Evolutionary conservation across 176 grass and related monocot species (phyloP).

Genomic region (Chloris gayana): DNA sequence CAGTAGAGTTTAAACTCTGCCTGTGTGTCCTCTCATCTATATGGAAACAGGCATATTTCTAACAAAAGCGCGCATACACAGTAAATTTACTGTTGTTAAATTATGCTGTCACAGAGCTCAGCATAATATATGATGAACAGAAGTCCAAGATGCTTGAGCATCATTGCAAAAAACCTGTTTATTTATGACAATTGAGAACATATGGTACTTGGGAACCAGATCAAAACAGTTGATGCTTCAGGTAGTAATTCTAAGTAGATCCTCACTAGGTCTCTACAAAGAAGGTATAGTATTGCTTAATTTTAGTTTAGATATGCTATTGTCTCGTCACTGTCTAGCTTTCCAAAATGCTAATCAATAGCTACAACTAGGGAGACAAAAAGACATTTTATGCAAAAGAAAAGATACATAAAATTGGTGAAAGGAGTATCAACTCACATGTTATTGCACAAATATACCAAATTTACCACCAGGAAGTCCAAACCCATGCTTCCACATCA

Average conservation of each 20-base stretch:
- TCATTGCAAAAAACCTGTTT: not conserved
- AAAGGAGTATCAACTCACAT: conserved; percentile 37
- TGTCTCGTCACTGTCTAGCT: not conserved
- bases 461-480: conserved; percentile 16
- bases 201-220: not conserved
- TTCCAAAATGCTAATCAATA: conserved; percentile 4
- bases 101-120: not conserved
- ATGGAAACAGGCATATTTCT: not conserved
- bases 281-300: not conserved
- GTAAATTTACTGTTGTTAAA: not conserved
- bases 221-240: conserved; percentile 8
- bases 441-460: conserved; percentile 34
- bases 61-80: not conserved
- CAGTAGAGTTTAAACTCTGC: no score
- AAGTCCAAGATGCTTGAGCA: not conserved
- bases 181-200: not conserved
- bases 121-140: not conserved
- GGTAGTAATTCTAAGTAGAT: not conserved
- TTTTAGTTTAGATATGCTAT: conserved; percentile 1
- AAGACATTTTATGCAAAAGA: conserved; percentile 10
- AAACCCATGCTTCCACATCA: conserved; percentile 87
- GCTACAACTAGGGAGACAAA: not conserved
- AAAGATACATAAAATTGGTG: conserved; percentile 20
- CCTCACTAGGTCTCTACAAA: not conserved
- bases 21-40: not conserved